Evolutionary conservation across 23 red algal species (phyloP).

Genomic region (Gracilariopsis chorda): DNA sequence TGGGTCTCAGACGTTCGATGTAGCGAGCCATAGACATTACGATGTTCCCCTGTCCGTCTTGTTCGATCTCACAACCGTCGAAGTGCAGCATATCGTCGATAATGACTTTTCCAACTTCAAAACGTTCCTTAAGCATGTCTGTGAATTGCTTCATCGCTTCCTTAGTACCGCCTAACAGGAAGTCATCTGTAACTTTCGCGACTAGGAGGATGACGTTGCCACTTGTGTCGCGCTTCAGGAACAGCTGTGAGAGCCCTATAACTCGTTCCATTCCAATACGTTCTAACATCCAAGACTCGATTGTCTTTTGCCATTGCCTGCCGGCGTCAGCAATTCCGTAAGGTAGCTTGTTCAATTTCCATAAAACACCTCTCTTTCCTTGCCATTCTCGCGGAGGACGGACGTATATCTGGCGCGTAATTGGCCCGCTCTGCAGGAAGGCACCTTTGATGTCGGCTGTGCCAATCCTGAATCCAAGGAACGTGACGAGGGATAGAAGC

Average conservation of each 20-base stretch:
- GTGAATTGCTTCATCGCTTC: background rate
- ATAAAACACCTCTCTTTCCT: background rate
- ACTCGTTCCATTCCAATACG: background rate
- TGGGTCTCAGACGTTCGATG: background rate
- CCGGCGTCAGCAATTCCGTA: background rate
- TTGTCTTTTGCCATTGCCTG: background rate
- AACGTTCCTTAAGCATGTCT: background rate
- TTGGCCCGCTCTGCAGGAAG: background rate
- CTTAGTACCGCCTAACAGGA: background rate
- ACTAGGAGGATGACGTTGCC: background rate
- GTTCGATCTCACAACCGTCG: background rate
- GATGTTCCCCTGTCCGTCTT: background rate
- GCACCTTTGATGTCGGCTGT: constrained; percentile 18
- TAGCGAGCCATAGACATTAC: background rate
- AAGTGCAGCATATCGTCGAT: background rate
- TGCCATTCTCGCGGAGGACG: background rate
- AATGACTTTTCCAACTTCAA: background rate
- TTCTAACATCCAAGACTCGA: constrained; percentile 16
- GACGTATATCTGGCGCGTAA: background rate
- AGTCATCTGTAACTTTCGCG: background rate
- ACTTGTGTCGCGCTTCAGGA: background rate
- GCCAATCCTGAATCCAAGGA: background rate
- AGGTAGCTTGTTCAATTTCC: constrained; percentile 7
- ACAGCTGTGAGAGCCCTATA: background rate
- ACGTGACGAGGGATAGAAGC: background rate